phyloP scores from a whole-genome alignment of 257 asterid species.

The Ilex asprella region DNA sequence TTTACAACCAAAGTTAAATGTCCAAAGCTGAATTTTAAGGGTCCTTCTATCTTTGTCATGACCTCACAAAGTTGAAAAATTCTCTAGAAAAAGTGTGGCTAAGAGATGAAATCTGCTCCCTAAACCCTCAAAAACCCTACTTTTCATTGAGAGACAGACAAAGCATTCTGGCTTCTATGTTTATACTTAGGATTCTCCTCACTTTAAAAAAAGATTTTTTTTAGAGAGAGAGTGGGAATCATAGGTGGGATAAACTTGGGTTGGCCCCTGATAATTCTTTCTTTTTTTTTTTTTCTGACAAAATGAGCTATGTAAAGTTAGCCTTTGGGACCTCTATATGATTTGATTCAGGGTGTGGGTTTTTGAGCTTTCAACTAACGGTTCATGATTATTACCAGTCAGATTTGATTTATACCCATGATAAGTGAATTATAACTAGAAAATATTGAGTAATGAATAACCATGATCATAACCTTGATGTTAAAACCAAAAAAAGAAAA shows the following conservation, averaged over 20 bases:
- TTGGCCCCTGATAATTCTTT: background rate
- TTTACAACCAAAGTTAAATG: conserved; percentile 17
- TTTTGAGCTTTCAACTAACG: background rate
- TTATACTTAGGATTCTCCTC: conserved; percentile 45
- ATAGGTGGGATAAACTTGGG: background rate
- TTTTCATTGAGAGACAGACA: conserved; percentile 22
- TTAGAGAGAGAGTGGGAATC: background rate
- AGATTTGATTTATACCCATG: background rate
- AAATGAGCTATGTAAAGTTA: background rate
- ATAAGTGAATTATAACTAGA: background rate
- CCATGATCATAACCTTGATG: background rate
- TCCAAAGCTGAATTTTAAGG: conserved; percentile 40
- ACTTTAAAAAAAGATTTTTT: conserved; percentile 10
- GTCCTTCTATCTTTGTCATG: conserved; percentile 31
- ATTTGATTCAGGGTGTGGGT: background rate
- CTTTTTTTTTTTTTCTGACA: background rate
- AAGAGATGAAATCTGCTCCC: conserved; percentile 23
- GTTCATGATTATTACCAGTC: background rate
- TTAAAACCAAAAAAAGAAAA: too few relatives aligned
- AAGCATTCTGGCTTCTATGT: conserved; percentile 30
- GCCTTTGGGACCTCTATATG: background rate
- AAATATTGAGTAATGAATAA: too few relatives aligned
- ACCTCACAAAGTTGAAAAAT: conserved; percentile 34
- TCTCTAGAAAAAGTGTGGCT: background rate
- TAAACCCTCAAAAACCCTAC: conserved; percentile 26